Conservation (phyloP, 768 basidiomycete genomes). For the Lepiota subincarnata region DNA sequence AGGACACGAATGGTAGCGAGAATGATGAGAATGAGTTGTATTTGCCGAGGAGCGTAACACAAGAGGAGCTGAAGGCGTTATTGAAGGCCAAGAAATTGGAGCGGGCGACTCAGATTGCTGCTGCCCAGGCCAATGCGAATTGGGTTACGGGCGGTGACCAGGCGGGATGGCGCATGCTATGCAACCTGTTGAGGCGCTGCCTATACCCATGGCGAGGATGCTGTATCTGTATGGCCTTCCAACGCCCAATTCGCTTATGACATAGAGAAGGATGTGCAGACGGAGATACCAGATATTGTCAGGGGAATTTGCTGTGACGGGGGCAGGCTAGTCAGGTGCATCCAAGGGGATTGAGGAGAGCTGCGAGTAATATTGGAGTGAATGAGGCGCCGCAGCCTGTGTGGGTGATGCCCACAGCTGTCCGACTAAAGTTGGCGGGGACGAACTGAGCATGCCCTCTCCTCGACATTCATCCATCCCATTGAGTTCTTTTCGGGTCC, state of each 20-base stretch:
- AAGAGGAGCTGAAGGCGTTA: slow-evolving; percentile 54
- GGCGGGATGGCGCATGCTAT: slow-evolving; percentile 9
- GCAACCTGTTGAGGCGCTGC: slow-evolving; percentile 30
- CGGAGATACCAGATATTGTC: slow-evolving; percentile 82
- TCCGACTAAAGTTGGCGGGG: slow-evolving; percentile 37
- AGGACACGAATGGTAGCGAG: slow-evolving; percentile 48
- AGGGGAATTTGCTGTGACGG: slow-evolving; percentile 80
- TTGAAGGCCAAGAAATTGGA: slow-evolving; percentile 46
- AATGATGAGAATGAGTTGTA: slow-evolving; percentile 45
- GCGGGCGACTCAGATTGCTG: slow-evolving; percentile 18
- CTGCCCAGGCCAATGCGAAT: slow-evolving; percentile 5
- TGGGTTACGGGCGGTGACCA: slow-evolving; percentile 15
- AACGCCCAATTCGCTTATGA: slow-evolving; percentile 59
- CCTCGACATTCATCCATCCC: slow-evolving; percentile 10
- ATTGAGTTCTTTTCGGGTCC: slow-evolving; percentile 40
- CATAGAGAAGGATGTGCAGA: slow-evolving; percentile 75
- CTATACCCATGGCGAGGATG: slow-evolving; percentile 43
- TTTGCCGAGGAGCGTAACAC: slow-evolving; percentile 64
- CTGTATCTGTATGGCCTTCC: slow-evolving; percentile 74
- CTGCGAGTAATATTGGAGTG: slow-evolving; percentile 26
- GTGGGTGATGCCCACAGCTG: slow-evolving; percentile 34
- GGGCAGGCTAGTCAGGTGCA: slow-evolving; percentile 59
- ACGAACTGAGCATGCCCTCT: slow-evolving; percentile 11
- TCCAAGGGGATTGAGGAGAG: slow-evolving; percentile 31
- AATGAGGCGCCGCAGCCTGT: slow-evolving; percentile 26